A percentile compares a stretch with the other conserved stretches of the same genome.
phyloP scores from a whole-genome alignment of 768 basidiomycete species.

The Pleurotus platypus region DNA sequence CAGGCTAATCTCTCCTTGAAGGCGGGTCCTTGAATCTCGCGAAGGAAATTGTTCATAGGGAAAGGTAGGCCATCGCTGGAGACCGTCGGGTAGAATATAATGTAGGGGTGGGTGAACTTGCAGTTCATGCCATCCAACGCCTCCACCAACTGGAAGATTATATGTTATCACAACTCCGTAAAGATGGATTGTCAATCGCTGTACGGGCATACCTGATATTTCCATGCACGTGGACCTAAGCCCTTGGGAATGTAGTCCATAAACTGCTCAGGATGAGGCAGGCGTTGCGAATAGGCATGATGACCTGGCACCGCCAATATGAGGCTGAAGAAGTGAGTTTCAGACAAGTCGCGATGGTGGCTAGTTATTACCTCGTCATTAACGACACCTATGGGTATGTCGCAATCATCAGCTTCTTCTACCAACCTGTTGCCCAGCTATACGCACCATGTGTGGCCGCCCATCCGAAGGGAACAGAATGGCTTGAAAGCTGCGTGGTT shows the following conservation, averaged over 20 bases:
- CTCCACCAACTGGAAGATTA: slow-evolving; percentile 62
- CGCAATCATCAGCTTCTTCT: no score
- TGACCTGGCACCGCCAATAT: slow-evolving; percentile 36
- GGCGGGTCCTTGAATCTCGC: slow-evolving; percentile 63
- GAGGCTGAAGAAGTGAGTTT: no score
- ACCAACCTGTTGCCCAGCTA: no score
- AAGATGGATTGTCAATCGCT: slow-evolving; percentile 36
- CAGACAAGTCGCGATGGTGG: no score
- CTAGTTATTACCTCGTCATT: no score
- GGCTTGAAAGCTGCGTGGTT: no score
- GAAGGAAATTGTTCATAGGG: slow-evolving; percentile 71
- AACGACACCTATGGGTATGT: no score
- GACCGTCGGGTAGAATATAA: slow-evolving; percentile 72
- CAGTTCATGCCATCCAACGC: no score
- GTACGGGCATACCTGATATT: slow-evolving; percentile 53
- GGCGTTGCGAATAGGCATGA: slow-evolving; percentile 46
- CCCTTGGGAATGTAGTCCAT: slow-evolving; percentile 81
- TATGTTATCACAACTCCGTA: slow-evolving; percentile 78
- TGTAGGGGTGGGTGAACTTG: slow-evolving; percentile 46
- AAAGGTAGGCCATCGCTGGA: slow-evolving; percentile 81
- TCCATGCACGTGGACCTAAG: slow-evolving; percentile 64
- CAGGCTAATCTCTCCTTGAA: slow-evolving; percentile 66
- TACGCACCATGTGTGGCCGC: no score
- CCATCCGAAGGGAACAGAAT: no score
- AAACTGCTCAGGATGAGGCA: slow-evolving; percentile 80